phyloP scores from a whole-genome alignment of 208 protist species.

The Acanthamoeba royreba region DNA sequence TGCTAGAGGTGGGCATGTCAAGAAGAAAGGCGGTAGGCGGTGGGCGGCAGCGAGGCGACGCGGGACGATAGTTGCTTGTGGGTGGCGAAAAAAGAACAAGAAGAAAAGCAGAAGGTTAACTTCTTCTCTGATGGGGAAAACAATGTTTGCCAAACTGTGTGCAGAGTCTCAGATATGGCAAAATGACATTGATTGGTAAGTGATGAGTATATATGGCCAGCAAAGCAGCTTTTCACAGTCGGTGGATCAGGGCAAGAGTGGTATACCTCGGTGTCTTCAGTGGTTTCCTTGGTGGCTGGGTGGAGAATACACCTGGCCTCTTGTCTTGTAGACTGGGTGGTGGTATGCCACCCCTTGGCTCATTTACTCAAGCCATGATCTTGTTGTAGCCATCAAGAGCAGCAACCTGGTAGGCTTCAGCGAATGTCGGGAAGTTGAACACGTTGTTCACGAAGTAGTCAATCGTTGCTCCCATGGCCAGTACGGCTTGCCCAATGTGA shows the following conservation, averaged over 20 bases:
- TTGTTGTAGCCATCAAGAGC: slow-evolving; percentile 55
- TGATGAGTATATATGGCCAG: too few relatives aligned
- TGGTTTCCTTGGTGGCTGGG: too few relatives aligned
- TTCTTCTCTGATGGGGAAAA: too few relatives aligned
- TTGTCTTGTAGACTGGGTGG: too few relatives aligned
- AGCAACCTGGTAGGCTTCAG: slow-evolving; percentile 58
- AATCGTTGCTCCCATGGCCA: slow-evolving; percentile 44
- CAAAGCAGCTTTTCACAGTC: too few relatives aligned
- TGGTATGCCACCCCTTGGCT: too few relatives aligned
- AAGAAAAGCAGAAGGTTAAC: background rate
- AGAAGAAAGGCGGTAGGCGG: background rate
- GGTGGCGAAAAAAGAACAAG: background rate
- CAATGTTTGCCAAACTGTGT: too few relatives aligned
- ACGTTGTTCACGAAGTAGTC: slow-evolving; percentile 54
- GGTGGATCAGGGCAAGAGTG: too few relatives aligned
- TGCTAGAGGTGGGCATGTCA: background rate
- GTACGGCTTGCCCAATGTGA: slow-evolving; percentile 40
- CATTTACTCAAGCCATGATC: background rate
- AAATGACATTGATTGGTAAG: too few relatives aligned
- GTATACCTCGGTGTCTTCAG: too few relatives aligned
- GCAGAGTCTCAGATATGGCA: too few relatives aligned
- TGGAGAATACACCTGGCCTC: too few relatives aligned
- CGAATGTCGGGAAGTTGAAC: slow-evolving; percentile 61
- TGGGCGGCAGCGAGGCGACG: background rate
- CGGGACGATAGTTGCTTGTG: background rate